phyloP scores from a whole-genome alignment of 768 basidiomycete genomes.

The Rhodotorula kratochvilovae region DNA sequence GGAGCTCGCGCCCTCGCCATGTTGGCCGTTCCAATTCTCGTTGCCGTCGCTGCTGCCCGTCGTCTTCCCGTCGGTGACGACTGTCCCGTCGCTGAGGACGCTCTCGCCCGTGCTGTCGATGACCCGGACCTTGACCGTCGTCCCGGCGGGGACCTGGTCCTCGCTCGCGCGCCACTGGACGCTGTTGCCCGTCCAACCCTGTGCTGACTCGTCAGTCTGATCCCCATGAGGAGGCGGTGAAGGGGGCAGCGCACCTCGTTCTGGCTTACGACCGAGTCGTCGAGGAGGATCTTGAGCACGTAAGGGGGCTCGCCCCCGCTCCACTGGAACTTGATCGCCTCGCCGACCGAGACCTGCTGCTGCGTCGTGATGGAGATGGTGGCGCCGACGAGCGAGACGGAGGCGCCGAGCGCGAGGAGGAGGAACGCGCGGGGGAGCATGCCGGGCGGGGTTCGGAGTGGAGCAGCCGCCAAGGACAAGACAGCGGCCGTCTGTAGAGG shows the following conservation, averaged over 20 bases:
- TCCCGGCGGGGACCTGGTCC: neutral
- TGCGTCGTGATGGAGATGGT: conserved; percentile 7
- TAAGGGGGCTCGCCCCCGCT: conserved; percentile 2
- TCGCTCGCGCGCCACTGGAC: conserved; percentile 10
- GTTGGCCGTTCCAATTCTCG: neutral
- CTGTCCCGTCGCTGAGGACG: conserved; percentile 3
- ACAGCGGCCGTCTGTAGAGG: too few relatives aligned
- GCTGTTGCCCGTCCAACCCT: conserved; percentile 5
- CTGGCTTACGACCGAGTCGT: conserved; percentile 8
- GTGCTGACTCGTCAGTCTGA: too few relatives aligned
- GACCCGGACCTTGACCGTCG: conserved; percentile 16
- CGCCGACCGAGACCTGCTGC: conserved; percentile 3
- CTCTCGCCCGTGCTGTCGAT: neutral
- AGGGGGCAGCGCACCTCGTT: neutral
- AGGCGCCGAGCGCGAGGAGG: neutral
- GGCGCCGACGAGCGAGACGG: neutral
- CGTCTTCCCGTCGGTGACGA: neutral
- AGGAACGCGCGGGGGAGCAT: neutral
- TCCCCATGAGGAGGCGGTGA: too few relatives aligned
- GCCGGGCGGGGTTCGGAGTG: too few relatives aligned
- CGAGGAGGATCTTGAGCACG: conserved; percentile 12
- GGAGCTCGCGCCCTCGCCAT: neutral
- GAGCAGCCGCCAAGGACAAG: too few relatives aligned
- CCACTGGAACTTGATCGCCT: conserved; percentile 21
- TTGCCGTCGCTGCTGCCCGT: too few relatives aligned